A percentile compares a stretch with the other conserved stretches of the same genome.
These are phyloP conservation scores for Ogataea neopini DNA, from an alignment of 805 yeast genomes.

Conservation along the genomic window DNA sequence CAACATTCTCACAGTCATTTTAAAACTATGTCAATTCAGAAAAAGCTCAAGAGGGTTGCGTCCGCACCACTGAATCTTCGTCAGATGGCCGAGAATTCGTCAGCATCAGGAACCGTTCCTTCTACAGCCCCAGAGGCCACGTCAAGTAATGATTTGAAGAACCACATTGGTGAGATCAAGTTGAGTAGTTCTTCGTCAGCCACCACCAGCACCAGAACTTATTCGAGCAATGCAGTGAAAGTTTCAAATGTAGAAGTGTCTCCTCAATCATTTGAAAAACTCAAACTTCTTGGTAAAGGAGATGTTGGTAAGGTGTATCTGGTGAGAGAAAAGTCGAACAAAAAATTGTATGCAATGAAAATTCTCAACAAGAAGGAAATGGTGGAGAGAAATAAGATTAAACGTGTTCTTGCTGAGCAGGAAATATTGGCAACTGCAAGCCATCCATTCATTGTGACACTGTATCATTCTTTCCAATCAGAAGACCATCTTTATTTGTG, in stretches of 20 bases:
- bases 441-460: slow-evolving; percentile 95
- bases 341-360: slow-evolving; percentile 87
- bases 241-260: slow-evolving; percentile 77
- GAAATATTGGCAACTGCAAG: slow-evolving; percentile 93
- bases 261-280: slow-evolving; percentile 84
- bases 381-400: slow-evolving; percentile 92
- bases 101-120: slow-evolving; percentile 3
- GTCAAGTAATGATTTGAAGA: slow-evolving; percentile 21
- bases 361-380: slow-evolving; percentile 87
- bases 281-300: slow-evolving; percentile 91
- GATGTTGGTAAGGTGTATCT: slow-evolving; percentile 96
- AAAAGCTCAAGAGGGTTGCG: slow-evolving; percentile 69
- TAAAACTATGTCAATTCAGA: slow-evolving; percentile 32
- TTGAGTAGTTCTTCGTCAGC: slow-evolving; percentile 39
- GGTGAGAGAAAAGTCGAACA: slow-evolving; percentile 77
- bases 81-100: slow-evolving; percentile 27
- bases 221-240: slow-evolving; percentile 73
- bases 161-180: slow-evolving; percentile 41
- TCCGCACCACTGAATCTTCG: slow-evolving; percentile 75
- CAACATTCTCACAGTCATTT: slow-evolving; percentile 2
- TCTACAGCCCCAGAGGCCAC: slow-evolving; percentile 16
- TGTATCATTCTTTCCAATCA: slow-evolving; percentile 95
- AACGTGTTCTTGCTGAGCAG: slow-evolving; percentile 94
- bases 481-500: slow-evolving; percentile 89
- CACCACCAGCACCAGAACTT: slow-evolving; percentile 50